Evolutionary conservation across 441 rosid genomes (phyloP).

Genomic region (Corymbia citriodora): DNA sequence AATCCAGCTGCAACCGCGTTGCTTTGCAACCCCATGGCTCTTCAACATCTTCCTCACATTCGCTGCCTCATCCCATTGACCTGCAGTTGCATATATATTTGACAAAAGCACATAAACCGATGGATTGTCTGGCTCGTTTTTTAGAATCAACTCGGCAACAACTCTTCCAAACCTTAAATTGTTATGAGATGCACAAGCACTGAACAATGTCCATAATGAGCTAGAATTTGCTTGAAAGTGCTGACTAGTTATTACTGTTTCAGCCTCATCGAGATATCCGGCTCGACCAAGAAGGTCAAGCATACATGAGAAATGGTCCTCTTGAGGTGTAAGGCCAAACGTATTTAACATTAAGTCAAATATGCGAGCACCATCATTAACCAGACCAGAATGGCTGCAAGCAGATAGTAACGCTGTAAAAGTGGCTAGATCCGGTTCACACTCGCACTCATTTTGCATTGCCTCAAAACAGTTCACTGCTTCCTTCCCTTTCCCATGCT

Average conservation of each 20-base stretch:
- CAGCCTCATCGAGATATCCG: constrained; percentile 53
- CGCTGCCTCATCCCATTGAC: constrained; percentile 63
- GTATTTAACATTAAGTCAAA: constrained; percentile 36
- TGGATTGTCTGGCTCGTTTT: constrained; percentile 33
- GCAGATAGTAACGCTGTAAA: constrained; percentile 50
- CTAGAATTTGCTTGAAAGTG: constrained; percentile 16
- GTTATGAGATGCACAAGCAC: constrained; percentile 61
- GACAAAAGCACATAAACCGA: constrained; percentile 43
- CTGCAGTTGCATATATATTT: constrained; percentile 51
- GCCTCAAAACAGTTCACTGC: constrained; percentile 30
- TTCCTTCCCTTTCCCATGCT: constrained; percentile 50
- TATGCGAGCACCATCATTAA: constrained; percentile 34
- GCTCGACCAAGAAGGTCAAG: constrained; percentile 63
- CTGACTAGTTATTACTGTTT: constrained; percentile 20
- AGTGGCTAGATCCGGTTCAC: constrained; percentile 44
- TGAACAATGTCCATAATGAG: constrained; percentile 48
- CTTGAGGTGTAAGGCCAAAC: constrained; percentile 23
- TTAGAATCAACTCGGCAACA: constrained; percentile 39
- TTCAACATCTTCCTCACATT: constrained; percentile 32
- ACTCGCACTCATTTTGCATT: constrained; percentile 28
- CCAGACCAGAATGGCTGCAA: constrained; percentile 55
- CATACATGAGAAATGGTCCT: constrained; percentile 53
- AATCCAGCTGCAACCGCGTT: constrained; percentile 56
- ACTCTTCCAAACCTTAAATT: constrained; percentile 47
- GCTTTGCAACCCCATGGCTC: constrained; percentile 36